phyloP scores from a whole-genome alignment of 2,329 filamentous ascomycete genomes.

The Claviceps arundinis region DNA sequence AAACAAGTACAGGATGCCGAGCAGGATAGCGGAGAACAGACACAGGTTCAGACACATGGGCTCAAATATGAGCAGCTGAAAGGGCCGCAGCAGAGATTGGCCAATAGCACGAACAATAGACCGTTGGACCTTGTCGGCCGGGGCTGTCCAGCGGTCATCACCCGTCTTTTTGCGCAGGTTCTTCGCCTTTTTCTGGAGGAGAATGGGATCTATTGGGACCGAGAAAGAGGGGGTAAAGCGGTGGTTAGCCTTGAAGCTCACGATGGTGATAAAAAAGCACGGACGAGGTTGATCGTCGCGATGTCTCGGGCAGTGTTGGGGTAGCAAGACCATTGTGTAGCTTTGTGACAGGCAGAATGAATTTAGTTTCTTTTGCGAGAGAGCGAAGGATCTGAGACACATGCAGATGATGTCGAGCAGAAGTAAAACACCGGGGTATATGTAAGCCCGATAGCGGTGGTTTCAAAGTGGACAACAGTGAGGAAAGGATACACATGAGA shows the following conservation, averaged over 20 bases:
- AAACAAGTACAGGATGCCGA: slow-evolving; percentile 82
- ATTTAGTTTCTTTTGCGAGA: not conserved
- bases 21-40: slow-evolving; percentile 68
- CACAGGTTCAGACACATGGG: slow-evolving; percentile 79
- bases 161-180: slow-evolving; percentile 60
- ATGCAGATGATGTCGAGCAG: not conserved
- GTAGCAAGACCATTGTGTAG: not conserved
- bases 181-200: slow-evolving; percentile 60
- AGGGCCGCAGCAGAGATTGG: slow-evolving; percentile 51
- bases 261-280: not conserved
- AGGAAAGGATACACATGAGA: not conserved
- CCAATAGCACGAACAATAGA: slow-evolving; percentile 51
- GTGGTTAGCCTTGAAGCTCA: not conserved
- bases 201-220: slow-evolving; percentile 38
- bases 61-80: slow-evolving; percentile 67
- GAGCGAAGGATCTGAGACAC: not conserved
- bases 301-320: not conserved
- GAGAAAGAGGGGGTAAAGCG: not conserved
- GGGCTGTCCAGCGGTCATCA: slow-evolving; percentile 62
- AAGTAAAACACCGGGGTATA: not conserved
- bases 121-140: slow-evolving; percentile 58
- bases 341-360: not conserved
- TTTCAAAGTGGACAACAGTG: not conserved
- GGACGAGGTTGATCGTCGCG: not conserved
- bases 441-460: not conserved